A percentile compares a stretch with the other conserved stretches of the same genome.
phyloP scores from a whole-genome alignment of 495 filamentous ascomycete species.

The Pyrenopolyporus hunteri region DNA sequence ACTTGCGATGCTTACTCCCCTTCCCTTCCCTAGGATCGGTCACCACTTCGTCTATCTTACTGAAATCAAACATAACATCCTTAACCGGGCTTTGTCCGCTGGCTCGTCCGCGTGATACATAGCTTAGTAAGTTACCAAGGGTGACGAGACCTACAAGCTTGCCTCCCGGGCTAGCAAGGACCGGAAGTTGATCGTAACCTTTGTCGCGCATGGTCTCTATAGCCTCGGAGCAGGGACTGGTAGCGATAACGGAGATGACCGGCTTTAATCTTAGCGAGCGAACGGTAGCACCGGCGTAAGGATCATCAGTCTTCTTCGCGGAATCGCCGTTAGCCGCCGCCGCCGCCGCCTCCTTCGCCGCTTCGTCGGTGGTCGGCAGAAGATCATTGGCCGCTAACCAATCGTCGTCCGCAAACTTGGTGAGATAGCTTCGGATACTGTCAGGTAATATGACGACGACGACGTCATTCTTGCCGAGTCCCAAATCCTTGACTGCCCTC shows the following conservation, averaged over 20 bases:
- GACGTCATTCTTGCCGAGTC: constrained; percentile 75
- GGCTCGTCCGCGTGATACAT: constrained; percentile 81
- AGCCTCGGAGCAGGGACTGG: constrained; percentile 75
- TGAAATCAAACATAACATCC: constrained; percentile 97
- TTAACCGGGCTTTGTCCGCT: constrained; percentile 71
- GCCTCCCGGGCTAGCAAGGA: constrained; percentile 69
- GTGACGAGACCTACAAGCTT: constrained; percentile 90
- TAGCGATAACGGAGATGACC: constrained; percentile 77
- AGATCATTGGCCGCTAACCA: constrained; percentile 97
- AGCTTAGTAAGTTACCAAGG: constrained; percentile 90
- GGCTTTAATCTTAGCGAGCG: constrained; percentile 85
- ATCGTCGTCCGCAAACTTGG: constrained; percentile 97
- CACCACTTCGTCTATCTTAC: constrained; percentile 82
- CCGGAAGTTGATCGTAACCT: constrained; percentile 94
- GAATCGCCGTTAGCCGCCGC: constrained; percentile 58
- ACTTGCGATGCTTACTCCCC: constrained; percentile 63
- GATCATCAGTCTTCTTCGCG: constrained; percentile 56
- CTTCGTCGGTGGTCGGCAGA: constrained; percentile 56
- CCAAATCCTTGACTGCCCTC: constrained; percentile 75
- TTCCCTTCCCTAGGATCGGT: constrained; percentile 74
- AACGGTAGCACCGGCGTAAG: constrained; percentile 76
- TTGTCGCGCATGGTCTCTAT: constrained; percentile 97
- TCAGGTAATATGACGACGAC: constrained; percentile 93
- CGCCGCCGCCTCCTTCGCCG: constrained; percentile 49
- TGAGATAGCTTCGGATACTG: constrained; percentile 96